Evolutionary conservation across 495 filamentous ascomycete species (phyloP).

Genomic region (Pyronema domesticum): DNA sequence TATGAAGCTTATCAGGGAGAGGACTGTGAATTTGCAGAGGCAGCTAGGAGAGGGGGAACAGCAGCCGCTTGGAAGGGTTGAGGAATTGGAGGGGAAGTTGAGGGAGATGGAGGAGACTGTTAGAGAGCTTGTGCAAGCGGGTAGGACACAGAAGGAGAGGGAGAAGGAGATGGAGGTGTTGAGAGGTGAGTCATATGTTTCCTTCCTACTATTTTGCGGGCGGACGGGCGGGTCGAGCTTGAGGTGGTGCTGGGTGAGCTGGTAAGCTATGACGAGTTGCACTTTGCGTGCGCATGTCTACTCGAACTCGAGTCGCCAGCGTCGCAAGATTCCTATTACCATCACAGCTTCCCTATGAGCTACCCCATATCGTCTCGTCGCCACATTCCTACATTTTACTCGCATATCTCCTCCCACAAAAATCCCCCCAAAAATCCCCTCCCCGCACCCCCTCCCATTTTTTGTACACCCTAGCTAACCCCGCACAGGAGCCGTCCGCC

Average conservation of each 20-base stretch:
- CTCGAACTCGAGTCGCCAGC: not conserved
- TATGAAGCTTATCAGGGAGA: slow-evolving; percentile 56
- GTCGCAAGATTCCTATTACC: too few species aligned
- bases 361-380: too few species aligned
- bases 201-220: not conserved
- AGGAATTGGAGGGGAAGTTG: slow-evolving; percentile 27
- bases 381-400: too few species aligned
- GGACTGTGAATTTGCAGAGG: slow-evolving; percentile 70
- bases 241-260: too few species aligned
- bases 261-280: too few species aligned
- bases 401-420: too few species aligned
- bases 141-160: slow-evolving; percentile 27
- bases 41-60: slow-evolving; percentile 33
- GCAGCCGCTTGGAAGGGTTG: slow-evolving; percentile 29
- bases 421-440: too few species aligned
- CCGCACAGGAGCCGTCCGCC: slow-evolving; percentile 44
- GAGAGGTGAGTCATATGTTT: slow-evolving; percentile 34
- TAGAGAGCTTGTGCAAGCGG: slow-evolving; percentile 36
- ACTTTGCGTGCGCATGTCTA: too few species aligned
- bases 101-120: slow-evolving; percentile 31
- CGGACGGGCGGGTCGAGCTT: too few species aligned
- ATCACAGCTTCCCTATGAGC: too few species aligned
- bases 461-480: too few species aligned
- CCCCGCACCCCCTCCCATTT: too few species aligned
- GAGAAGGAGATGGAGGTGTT: slow-evolving; percentile 77